phyloP scores from a whole-genome alignment of 495 filamentous ascomycete species.

The Aspergillus affinis region DNA sequence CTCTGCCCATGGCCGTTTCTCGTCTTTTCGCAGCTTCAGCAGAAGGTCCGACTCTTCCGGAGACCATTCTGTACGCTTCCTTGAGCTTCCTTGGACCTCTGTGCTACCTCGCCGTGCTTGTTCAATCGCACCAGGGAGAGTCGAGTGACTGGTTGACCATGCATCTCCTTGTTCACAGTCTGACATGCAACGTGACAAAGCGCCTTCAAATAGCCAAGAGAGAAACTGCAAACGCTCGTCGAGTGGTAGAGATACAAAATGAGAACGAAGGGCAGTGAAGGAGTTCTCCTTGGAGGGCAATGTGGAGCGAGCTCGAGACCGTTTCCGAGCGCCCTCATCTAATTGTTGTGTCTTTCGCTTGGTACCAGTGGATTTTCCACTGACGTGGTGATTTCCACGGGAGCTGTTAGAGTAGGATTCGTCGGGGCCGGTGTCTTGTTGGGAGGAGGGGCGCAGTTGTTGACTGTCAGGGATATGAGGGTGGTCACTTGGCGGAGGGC shows the following conservation, averaged over 20 bases:
- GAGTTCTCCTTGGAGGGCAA: no score
- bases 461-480: background rate
- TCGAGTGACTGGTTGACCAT: slow-evolving; percentile 9
- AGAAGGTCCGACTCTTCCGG: slow-evolving; percentile 23
- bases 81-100: slow-evolving; percentile 11
- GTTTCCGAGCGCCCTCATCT: slow-evolving; percentile 13
- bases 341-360: slow-evolving; percentile 16
- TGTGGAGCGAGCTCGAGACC: slow-evolving; percentile 8
- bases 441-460: background rate
- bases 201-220: slow-evolving; percentile 24
- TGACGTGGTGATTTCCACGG: background rate
- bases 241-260: slow-evolving; percentile 18
- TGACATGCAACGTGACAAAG: slow-evolving; percentile 18
- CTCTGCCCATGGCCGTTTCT: slow-evolving; percentile 23
- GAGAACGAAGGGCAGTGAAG: slow-evolving; percentile 18
- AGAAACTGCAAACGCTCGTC: slow-evolving; percentile 23
- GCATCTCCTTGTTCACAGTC: slow-evolving; percentile 6
- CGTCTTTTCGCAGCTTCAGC: slow-evolving; percentile 24
- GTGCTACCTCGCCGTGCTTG: background rate
- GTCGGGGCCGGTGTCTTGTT: background rate
- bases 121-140: background rate
- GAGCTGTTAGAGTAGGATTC: background rate
- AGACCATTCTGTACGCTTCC: slow-evolving; percentile 22
- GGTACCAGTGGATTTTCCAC: background rate
- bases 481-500: background rate